These are phyloP conservation scores for Prunus kanzakura DNA, from an alignment of 306 rosid species.

Conservation along the genomic window DNA sequence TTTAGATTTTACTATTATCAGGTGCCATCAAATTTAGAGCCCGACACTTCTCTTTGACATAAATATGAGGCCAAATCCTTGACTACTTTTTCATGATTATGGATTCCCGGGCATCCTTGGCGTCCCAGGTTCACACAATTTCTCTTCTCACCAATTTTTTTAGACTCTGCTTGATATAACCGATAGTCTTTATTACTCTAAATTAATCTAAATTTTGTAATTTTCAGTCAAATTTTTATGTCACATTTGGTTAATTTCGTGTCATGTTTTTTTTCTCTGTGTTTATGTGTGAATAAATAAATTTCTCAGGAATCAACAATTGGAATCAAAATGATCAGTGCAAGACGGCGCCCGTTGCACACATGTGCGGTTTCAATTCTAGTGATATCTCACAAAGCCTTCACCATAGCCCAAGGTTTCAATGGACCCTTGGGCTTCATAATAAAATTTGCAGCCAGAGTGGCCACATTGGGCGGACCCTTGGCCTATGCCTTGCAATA, in stretches of 20 bases:
- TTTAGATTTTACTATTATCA: slow-evolving; percentile 2
- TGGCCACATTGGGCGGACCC: slow-evolving; percentile 35
- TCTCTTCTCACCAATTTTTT: not conserved
- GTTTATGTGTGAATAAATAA: not conserved
- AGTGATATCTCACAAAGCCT: slow-evolving; percentile 34
- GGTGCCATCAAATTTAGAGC: slow-evolving; percentile 5
- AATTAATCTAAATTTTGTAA: too few species aligned
- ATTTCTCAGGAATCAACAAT: slow-evolving; percentile 31
- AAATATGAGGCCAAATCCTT: not conserved
- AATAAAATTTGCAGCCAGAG: slow-evolving; percentile 29
- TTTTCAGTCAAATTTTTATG: not conserved
- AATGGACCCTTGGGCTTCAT: slow-evolving; percentile 54
- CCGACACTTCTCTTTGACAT: not conserved
- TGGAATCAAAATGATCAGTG: slow-evolving; percentile 32
- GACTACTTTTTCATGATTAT: not conserved
- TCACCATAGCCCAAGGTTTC: slow-evolving; percentile 35
- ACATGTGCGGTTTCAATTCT: slow-evolving; percentile 54
- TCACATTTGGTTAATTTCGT: not conserved
- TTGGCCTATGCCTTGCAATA: slow-evolving; percentile 30
- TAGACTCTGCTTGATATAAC: not conserved
- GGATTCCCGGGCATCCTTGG: slow-evolving; percentile 23
- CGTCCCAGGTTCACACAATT: slow-evolving; percentile 11
- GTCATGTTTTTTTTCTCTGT: not conserved
- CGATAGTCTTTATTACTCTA: too few species aligned
- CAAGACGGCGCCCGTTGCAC: slow-evolving; percentile 56